Conservation (phyloP, 306 rosid species). For the Castanospermum australe region DNA sequence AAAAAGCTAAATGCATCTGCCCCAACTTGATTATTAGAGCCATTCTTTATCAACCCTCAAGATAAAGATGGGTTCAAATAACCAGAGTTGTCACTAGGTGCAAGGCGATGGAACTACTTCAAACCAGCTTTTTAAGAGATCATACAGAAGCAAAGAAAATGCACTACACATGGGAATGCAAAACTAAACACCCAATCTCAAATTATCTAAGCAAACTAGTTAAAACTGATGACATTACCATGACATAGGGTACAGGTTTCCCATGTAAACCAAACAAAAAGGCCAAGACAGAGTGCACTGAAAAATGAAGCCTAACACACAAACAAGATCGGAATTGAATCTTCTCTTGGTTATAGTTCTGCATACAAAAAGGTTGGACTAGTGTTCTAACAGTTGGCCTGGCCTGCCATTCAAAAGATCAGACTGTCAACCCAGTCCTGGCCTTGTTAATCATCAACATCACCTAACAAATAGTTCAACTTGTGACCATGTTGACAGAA, state of each 20-base stretch:
- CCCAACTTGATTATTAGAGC: neutral
- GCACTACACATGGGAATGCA: neutral
- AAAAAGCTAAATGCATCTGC: neutral
- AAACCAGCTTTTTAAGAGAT: neutral
- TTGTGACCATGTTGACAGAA: neutral
- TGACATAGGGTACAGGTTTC: neutral
- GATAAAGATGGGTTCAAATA: neutral
- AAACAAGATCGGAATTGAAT: neutral
- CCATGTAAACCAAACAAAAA: neutral
- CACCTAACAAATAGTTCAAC: neutral
- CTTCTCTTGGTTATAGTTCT: neutral
- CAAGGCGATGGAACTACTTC: neutral
- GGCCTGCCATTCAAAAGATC: neutral
- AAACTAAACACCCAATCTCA: constrained; percentile 15
- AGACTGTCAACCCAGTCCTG: neutral
- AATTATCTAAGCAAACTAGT: neutral
- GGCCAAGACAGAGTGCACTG: neutral
- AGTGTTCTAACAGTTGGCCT: neutral
- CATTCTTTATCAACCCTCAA: neutral
- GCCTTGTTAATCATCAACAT: neutral
- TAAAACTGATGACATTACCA: neutral
- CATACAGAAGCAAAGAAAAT: neutral
- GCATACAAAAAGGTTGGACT: neutral
- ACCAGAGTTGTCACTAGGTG: neutral
- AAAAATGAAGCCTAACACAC: neutral